phyloP scores from a whole-genome alignment of 768 basidiomycete genomes.

The Boletus rubescentipes region DNA sequence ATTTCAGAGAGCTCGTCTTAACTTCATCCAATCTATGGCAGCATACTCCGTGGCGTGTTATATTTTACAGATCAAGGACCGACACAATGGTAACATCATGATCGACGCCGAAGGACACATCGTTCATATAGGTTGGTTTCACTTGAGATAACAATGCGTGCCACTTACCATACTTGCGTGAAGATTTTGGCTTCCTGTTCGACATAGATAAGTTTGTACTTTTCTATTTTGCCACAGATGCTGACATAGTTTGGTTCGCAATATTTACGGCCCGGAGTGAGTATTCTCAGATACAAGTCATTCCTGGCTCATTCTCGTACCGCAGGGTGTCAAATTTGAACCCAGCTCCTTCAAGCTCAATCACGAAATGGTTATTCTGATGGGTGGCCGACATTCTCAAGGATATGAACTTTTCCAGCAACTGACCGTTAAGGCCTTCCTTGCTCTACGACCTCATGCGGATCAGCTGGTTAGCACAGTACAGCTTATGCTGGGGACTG shows the following conservation, averaged over 20 bases:
- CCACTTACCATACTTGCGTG: constrained; percentile 10
- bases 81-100: constrained; percentile 99
- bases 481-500: constrained; percentile 92
- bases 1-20: constrained; percentile 90
- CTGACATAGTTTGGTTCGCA: constrained; percentile 29
- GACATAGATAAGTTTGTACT: constrained; percentile 89
- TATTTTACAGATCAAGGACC: constrained; percentile 96
- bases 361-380: constrained; percentile 96
- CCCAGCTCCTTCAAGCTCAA: constrained; percentile 97
- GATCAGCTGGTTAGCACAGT: constrained; percentile 88
- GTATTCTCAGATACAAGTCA: constrained; percentile 18
- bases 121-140: constrained; percentile 80
- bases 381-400: constrained; percentile 94
- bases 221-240: constrained; percentile 8
- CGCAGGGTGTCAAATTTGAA: constrained; percentile 96
- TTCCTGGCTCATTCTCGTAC: constrained; percentile 9
- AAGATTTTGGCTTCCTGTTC: constrained; percentile 94
- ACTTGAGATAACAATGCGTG: background rate
- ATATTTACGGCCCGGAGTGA: constrained; percentile 58
- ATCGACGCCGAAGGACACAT: constrained; percentile 98
- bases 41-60: constrained; percentile 98
- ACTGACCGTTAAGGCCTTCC: constrained; percentile 93
- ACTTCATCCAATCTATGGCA: constrained; percentile 99
- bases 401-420: constrained; percentile 94
- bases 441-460: constrained; percentile 92